Base-by-base conservation (phyloP, 306 rosid genomes). In the Canavalia gladiata region DNA sequence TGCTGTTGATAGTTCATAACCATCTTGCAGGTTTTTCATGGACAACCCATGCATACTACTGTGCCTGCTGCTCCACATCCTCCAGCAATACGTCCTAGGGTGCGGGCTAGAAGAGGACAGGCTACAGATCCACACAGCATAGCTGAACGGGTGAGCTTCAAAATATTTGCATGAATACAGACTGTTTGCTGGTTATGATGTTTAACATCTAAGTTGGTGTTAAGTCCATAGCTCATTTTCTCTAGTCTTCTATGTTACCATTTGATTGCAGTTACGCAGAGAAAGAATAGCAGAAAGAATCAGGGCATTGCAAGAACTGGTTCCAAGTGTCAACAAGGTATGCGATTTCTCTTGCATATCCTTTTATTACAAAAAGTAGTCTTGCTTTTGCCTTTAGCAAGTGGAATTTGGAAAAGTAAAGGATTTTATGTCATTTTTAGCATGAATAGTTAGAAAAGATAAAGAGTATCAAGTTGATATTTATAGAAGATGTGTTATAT, bases 81-180 rank as follows among this genome's bases (percentile, higher is more conserved):
- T 41, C 98, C 99, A 13, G 69, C 93, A 59, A 93, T 95, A 93
- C 97, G 99, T 70, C 99, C 98, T 43, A 89, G 99, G 84, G 98
- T 95, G 78, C 88, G 99, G 75, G 98, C 99, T 33, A 89, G 98
- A 84, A 84, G 99, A 82, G 99, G 99, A 79, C 99, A 95, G 82
- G 99, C 99, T 75, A 95, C 99, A 3, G 99, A 95, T 88, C 98
- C 99, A 51, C 99, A 95, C 87, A 95, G 99, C 87, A 95, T 93
- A 84, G 99, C 99, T 62, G 99, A 95, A 86, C 88, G 99, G 90
- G 99, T 95, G 87, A 79, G 91, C 82, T 82, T 79, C 47, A 10
- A 51, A 42, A 79, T 42, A 30, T 67, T 84, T 77, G 13, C 74
- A 46, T 49, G 69, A 69, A 71, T 60, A 7, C 6, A 13, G 4